These are phyloP conservation scores for Cyberlindnera xishuangbannaensis DNA, from an alignment of 805 yeast genomes.

Conservation along the genomic window DNA sequence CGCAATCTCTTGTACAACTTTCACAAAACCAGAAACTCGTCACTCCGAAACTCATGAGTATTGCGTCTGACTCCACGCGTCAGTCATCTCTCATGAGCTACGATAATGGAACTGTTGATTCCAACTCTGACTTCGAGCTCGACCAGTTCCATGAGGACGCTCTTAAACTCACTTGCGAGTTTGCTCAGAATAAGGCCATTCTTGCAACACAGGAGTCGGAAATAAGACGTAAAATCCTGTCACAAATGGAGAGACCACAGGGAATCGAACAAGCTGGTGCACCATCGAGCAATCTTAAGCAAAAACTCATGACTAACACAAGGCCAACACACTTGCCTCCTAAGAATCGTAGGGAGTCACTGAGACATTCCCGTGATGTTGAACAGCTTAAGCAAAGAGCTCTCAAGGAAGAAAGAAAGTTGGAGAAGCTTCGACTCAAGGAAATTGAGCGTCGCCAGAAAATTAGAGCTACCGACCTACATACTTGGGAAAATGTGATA, in stretches of 20 bases:
- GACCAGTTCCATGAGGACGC: conserved; percentile 16
- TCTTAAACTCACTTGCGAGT: conserved; percentile 14
- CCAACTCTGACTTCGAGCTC: conserved; percentile 12
- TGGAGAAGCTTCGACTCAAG: conserved; percentile 27
- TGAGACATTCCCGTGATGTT: conserved; percentile 49
- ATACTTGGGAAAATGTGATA: conserved; percentile 36
- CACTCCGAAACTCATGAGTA: conserved; percentile 18
- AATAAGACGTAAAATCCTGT: conserved; percentile 13
- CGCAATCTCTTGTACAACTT: conserved; percentile 43
- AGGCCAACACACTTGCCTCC: conserved; percentile 67
- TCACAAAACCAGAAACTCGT: conserved; percentile 32
- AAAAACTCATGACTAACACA: conserved; percentile 38
- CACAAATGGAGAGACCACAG: conserved; percentile 28
- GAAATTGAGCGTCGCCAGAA: conserved; percentile 29
- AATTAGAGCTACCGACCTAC: conserved; percentile 32
- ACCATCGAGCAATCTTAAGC: conserved; percentile 14
- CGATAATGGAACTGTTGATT: too few relatives aligned
- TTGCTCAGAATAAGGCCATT: conserved; percentile 27
- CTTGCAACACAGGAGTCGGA: conserved; percentile 30
- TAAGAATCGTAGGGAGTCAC: conserved; percentile 46
- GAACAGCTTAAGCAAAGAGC: conserved; percentile 39
- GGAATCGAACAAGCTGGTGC: conserved; percentile 9
- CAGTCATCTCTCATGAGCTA: conserved; percentile 40
- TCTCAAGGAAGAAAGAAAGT: conserved; percentile 32
- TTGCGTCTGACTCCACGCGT: conserved; percentile 36